A percentile compares a stretch with the other conserved stretches of the same genome.
Evolutionary conservation across 495 filamentous ascomycete genomes (phyloP).

Genomic region (Opeltia flavorubescens): DNA sequence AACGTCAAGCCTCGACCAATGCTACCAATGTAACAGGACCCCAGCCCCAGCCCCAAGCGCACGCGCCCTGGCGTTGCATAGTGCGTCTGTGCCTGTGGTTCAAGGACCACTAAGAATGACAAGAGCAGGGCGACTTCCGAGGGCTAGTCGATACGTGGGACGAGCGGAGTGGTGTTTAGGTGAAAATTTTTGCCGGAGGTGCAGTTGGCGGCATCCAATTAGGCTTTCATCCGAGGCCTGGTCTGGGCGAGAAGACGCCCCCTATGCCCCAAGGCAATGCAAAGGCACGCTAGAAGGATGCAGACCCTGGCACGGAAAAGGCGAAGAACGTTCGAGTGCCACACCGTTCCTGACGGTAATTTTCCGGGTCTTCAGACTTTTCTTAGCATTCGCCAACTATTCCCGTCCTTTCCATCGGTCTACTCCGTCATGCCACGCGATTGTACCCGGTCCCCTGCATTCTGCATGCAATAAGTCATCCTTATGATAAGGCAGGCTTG

Average conservation of each 20-base stretch:
- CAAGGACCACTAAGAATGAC: not conserved
- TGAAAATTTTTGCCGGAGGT: not conserved
- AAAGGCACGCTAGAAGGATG: not conserved
- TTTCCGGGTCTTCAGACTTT: not conserved
- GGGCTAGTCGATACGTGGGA: not conserved
- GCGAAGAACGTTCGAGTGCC: not conserved
- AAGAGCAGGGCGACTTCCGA: not conserved
- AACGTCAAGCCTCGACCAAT: not conserved
- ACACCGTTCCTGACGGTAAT: not conserved
- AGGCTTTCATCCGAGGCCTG: not conserved
- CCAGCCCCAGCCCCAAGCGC: not conserved
- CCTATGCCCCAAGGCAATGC: not conserved
- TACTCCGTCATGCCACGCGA: conserved; percentile 1
- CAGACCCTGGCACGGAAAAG: not conserved
- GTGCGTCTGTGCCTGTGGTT: not conserved
- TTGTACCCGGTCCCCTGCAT: not conserved
- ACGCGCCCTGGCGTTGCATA: not conserved
- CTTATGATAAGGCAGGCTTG: not conserved
- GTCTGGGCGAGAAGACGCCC: conserved; percentile 1
- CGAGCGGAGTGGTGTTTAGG: not conserved
- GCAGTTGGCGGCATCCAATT: not conserved
- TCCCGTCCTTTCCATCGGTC: not conserved
- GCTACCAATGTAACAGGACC: not conserved
- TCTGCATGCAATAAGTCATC: not conserved
- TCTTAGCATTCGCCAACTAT: not conserved